phyloP scores from a whole-genome alignment of 108 stramenopile species.

The Licmophora abbreviata region DNA sequence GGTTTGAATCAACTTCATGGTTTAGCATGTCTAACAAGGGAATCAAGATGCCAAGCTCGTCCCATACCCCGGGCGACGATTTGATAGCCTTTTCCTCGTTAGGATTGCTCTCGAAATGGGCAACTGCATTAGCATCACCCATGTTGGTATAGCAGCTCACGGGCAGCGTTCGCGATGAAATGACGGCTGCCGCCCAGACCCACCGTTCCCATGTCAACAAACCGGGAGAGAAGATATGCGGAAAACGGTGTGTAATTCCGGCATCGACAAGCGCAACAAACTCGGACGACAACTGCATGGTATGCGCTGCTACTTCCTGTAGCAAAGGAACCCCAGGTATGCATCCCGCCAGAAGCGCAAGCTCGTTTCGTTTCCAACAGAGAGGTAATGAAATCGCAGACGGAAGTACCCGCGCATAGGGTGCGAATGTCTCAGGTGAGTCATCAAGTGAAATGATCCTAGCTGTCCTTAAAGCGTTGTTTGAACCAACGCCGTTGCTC shows the following conservation, averaged over 20 bases:
- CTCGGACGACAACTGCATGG: constrained; percentile 59
- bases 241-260: constrained; percentile 60
- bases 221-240: constrained; percentile 56
- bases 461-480: constrained; percentile 3
- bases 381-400: constrained; percentile 68
- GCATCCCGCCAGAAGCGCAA: constrained; percentile 69
- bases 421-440: constrained; percentile 59
- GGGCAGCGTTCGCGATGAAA: constrained; percentile 59
- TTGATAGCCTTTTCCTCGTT: constrained; percentile 20
- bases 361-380: constrained; percentile 83
- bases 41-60: constrained; percentile 73
- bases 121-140: constrained; percentile 22
- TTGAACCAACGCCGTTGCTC: constrained; percentile 9
- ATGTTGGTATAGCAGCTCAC: constrained; percentile 41
- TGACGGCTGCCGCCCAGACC: constrained; percentile 82
- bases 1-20: constrained; percentile 60
- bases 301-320: constrained; percentile 68
- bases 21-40: constrained; percentile 88
- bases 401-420: constrained; percentile 81
- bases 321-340: constrained; percentile 62
- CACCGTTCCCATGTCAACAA: constrained; percentile 85
- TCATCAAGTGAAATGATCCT: constrained; percentile 5
- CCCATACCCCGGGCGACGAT: constrained; percentile 60
- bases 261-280: constrained; percentile 69
- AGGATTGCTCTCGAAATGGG: constrained; percentile 10